Base-by-base conservation (phyloP, 1,139 yeast genomes). In the Hansenula anomala region DNA sequence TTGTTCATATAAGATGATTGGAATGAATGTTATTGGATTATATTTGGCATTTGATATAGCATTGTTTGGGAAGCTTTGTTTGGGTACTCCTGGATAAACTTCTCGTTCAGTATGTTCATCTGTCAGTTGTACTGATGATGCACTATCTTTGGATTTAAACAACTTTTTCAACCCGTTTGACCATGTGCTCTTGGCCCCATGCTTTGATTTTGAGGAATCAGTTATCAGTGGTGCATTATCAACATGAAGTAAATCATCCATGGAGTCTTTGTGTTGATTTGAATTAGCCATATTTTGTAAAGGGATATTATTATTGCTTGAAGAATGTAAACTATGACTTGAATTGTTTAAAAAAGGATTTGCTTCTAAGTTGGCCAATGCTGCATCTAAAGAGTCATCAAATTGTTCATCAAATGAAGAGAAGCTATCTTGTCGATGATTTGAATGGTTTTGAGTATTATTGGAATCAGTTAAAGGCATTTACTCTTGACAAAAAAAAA, bases 1-100 rank as follows among this genome's bases (percentile, higher is more conserved):
- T 66, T 94, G 99, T 59, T 92, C 97, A 60, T 85, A 94, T 31
- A 94, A 70, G 40, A 92, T 80, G 32, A 88, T 71, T 5, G 99
- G 99, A 12, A 94, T 66, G 55, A 94, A 94, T 2, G 96, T 80
- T 31, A 88, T 61, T 4, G 94, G 88, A 54, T 88, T 86, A 63
- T 94, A 94, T 62, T 90, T 92, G 23, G 98, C 97, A 60, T 94
- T 94, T 34, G 96, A 87, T 11, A 94, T 75, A 16, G 94, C 87
- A 58, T 92, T 92, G 14, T 89, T 66, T 3, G 95, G 82, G 55
- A 70, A 85, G 34, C 51, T 57, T 37, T 56, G 45, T 6, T 60
- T 61, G 1, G 70, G 66, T 28, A 67, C 60, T 16, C 61, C 64
- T 4, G 71, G 70, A 42, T 64, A 66, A 2, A 67, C 59, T 35